Conservation (phyloP, 805 yeast genomes). For the Saturnispora quitensis region DNA sequence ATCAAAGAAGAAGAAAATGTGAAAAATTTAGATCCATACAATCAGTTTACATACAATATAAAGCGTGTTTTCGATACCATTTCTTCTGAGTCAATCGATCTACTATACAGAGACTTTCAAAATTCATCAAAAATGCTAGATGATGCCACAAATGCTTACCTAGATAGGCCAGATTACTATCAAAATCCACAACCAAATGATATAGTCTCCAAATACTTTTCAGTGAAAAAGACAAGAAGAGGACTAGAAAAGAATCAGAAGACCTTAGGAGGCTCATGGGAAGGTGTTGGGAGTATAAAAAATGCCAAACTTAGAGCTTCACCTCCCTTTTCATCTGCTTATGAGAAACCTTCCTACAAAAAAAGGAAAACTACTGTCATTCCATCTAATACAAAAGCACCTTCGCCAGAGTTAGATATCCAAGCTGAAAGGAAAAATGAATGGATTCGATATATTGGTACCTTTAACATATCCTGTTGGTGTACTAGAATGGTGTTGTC, state of each 20-base stretch:
- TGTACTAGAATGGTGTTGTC: conserved; percentile 57
- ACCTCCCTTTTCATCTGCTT: not conserved
- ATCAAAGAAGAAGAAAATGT: not conserved
- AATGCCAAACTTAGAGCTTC: not conserved
- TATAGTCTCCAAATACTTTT: not conserved
- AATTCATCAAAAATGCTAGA: conserved; percentile 23
- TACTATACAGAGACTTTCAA: conserved; percentile 24
- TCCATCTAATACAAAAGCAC: not conserved
- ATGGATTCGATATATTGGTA: conserved; percentile 42
- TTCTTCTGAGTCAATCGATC: conserved; percentile 13
- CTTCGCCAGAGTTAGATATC: not conserved
- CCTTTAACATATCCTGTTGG: conserved; percentile 55
- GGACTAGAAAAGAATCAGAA: not conserved
- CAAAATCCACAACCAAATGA: not conserved
- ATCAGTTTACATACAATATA: conserved; percentile 25
- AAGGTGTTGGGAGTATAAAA: not conserved
- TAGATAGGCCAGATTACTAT: conserved; percentile 23
- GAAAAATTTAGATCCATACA: not conserved
- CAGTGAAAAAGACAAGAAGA: not conserved
- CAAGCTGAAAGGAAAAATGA: not conserved
- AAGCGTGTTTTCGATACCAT: conserved; percentile 30
- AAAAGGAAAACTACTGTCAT: not conserved
- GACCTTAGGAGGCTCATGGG: conserved; percentile 3
- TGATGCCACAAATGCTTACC: conserved; percentile 33
- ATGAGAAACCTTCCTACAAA: conserved; percentile 2